These are phyloP conservation scores for Raphanus sativus DNA, from an alignment of 345 rosid genomes.

Conservation along the genomic window DNA sequence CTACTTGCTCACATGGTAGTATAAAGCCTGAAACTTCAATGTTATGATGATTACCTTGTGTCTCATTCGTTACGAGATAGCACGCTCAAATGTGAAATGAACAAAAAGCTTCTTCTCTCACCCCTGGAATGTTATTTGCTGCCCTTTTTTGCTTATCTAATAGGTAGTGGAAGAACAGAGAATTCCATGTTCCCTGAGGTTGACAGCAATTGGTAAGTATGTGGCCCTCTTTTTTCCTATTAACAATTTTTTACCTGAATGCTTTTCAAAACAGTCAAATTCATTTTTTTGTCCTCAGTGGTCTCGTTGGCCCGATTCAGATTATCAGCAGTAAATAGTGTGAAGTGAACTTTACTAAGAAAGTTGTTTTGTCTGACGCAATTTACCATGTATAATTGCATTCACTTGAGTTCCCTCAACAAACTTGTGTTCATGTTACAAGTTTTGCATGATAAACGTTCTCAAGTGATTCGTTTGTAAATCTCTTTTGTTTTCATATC, in stretches of 20 bases:
- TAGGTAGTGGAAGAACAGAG: constrained; percentile 64
- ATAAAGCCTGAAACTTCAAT: constrained; percentile 8
- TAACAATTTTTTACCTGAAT: constrained; percentile 29
- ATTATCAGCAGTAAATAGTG: constrained; percentile 20
- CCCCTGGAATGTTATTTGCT: constrained; percentile 16
- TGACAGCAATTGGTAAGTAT: constrained; percentile 93
- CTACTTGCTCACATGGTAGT: constrained; percentile 28
- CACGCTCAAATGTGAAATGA: constrained; percentile 35
- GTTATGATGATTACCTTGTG: constrained; percentile 35
- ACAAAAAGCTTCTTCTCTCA: constrained; percentile 23
- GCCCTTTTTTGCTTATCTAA: not conserved
- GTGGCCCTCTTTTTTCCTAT: constrained; percentile 38
- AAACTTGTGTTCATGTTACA: not conserved
- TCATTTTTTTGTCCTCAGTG: not conserved
- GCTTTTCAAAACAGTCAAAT: constrained; percentile 9
- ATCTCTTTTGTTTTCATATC: not conserved
- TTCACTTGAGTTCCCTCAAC: not conserved
- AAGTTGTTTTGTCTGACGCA: too few species aligned
- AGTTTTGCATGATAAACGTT: not conserved
- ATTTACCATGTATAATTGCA: not conserved
- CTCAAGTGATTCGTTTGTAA: not conserved
- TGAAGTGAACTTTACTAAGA: not conserved
- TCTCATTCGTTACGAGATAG: constrained; percentile 24
- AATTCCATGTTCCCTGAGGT: constrained; percentile 91
- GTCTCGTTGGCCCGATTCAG: constrained; percentile 14